Evolutionary conservation across 2,329 filamentous ascomycete genomes (phyloP), one percentile per base, ranked within the genome.

Genomic region (Colletotrichum tamarilloi): DNA sequence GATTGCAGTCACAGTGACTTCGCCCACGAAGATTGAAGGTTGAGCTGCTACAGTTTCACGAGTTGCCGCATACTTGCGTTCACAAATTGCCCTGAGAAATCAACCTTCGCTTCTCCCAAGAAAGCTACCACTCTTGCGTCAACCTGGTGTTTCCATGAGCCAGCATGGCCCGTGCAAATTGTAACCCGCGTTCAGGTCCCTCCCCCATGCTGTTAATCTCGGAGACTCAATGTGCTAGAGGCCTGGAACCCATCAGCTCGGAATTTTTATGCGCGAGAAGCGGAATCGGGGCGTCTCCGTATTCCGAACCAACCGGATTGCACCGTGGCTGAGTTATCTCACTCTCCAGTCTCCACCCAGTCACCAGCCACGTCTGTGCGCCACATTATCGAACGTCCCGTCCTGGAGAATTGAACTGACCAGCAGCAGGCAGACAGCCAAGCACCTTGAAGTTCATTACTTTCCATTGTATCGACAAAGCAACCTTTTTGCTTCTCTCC

Each of bases 301-400:
- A 53, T 46, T 52, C 59, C 49, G 67, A 35, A 28, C 35, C 60
- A 58, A 49, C 26, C 52, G 19, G n/a, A 42, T 35, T n/a, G 8
- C 12, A 24, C 1, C 9, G 56, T 71, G 62, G 67, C 71, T 73
- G 22, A 62, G 71, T 16, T 3, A 28, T 9, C 28, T 35, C 49
- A 42, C 6, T 19, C 16, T 42, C 2, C 38, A n/a, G 42, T 49
- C 42, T n/a, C 42, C 42, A 49, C 42, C 8, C 19, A 49, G 4
- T 49, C 42, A 35, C 24, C 32, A 70, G 70, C 70, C 67, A 38
- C 67, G 46, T 46, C 56, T 5, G 32, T 60, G 56, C 67, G 71
- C 71, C 71, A 73, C 67, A 71, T 26, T 8, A 1, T 46, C 32
- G 55, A 62, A 73, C 71, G 42, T 65, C 32, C 22, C 7, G 30